Conservation (phyloP, 495 filamentous ascomycete species). For the Aspergillus wentii region DNA sequence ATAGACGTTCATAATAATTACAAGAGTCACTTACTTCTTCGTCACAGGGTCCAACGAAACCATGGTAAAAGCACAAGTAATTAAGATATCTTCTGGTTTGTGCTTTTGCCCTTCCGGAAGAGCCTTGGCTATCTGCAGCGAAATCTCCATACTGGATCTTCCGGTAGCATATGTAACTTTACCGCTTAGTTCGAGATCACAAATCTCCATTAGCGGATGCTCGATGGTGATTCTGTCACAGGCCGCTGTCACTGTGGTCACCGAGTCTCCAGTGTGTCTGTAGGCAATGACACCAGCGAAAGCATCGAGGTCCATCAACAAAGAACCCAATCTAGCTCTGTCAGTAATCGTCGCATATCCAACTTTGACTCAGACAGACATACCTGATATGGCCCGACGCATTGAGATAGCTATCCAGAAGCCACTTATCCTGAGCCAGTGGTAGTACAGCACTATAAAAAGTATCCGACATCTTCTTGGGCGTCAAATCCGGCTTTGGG, state of each 20-base stretch:
- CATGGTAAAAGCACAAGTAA: slow-evolving; percentile 84
- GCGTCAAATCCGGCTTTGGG: slow-evolving; percentile 44
- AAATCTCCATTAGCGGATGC: slow-evolving; percentile 68
- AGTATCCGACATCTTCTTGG: slow-evolving; percentile 64
- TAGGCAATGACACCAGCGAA: slow-evolving; percentile 76
- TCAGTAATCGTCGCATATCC: slow-evolving; percentile 4
- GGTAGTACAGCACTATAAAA: slow-evolving; percentile 61
- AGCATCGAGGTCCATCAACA: slow-evolving; percentile 82
- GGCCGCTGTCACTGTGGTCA: slow-evolving; percentile 77
- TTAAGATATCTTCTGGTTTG: slow-evolving; percentile 64
- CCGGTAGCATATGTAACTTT: slow-evolving; percentile 80
- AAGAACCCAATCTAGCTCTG: slow-evolving; percentile 52
- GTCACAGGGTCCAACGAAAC: slow-evolving; percentile 71
- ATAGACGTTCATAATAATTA: not conserved
- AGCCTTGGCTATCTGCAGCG: slow-evolving; percentile 66
- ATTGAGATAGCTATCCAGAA: slow-evolving; percentile 65
- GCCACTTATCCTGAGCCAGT: slow-evolving; percentile 64
- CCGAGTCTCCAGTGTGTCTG: slow-evolving; percentile 72
- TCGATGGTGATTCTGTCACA: slow-evolving; percentile 76
- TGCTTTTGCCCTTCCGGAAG: slow-evolving; percentile 51
- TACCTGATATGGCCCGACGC: slow-evolving; percentile 59
- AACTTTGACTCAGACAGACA: slow-evolving; percentile 1
- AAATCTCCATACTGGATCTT: slow-evolving; percentile 75
- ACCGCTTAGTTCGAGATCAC: slow-evolving; percentile 74
- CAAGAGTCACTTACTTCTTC: slow-evolving; percentile 52